Evolutionary conservation across 352 stramenopile species (phyloP).

Genomic region (Phytopythium montanum): DNA sequence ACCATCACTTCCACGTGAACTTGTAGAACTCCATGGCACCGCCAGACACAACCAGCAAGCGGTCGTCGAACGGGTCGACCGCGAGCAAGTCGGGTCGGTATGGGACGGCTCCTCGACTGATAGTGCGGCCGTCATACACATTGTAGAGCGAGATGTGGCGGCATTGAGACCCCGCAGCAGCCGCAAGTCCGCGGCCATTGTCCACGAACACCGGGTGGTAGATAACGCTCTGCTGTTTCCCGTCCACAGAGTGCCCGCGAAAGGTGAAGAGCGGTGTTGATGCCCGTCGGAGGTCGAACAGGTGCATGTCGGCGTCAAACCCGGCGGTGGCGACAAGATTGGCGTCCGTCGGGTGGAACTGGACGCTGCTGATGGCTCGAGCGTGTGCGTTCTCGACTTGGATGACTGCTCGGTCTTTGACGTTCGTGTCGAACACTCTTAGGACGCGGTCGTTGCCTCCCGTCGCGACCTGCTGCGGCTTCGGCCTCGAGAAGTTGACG

Average conservation of each 20-base stretch:
- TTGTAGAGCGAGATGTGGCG: constrained; percentile 32
- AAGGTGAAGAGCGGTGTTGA: constrained; percentile 33
- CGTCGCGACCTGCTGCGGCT: constrained; percentile 28
- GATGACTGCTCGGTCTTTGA: constrained; percentile 7
- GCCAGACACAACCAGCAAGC: constrained; percentile 26
- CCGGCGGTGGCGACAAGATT: constrained; percentile 40
- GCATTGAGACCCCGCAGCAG: constrained; percentile 23
- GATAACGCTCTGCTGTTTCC: constrained; percentile 25
- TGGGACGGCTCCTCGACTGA: constrained; percentile 33
- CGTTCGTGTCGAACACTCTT: constrained; percentile 26
- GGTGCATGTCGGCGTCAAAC: constrained; percentile 42
- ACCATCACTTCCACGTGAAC: constrained; percentile 13
- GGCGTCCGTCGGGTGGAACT: constrained; percentile 43
- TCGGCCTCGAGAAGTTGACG: constrained; percentile 24
- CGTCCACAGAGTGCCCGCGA: constrained; percentile 13
- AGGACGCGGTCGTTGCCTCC: constrained; percentile 43
- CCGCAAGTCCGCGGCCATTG: constrained; percentile 22
- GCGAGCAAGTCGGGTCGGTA: constrained; percentile 26
- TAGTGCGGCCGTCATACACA: constrained; percentile 22
- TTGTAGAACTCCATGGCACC: constrained; percentile 25
- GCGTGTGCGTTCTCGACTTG: constrained; percentile 25
- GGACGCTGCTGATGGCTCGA: constrained; percentile 52
- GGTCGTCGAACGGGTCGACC: constrained; percentile 30
- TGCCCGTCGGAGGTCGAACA: constrained; percentile 42
- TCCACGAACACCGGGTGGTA: constrained; percentile 50